phyloP scores from a whole-genome alignment of 176 grass and related monocot species.

The Carex myosuroides region DNA sequence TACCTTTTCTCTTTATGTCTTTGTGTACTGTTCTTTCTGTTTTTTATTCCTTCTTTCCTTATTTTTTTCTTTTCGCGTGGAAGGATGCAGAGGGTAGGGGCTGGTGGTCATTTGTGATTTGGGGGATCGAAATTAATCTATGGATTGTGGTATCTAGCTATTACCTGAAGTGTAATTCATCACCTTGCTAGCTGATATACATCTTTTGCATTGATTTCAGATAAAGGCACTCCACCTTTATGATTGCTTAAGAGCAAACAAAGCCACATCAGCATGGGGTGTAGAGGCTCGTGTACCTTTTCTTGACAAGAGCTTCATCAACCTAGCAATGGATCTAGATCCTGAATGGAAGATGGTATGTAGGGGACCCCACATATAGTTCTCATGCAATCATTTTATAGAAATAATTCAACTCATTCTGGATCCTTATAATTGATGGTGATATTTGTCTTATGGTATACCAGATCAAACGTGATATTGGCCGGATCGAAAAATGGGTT shows the following conservation, averaged over 20 bases:
- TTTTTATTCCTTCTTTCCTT: not conserved
- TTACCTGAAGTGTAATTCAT: not conserved
- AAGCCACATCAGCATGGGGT: constrained; percentile 95
- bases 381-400: not conserved
- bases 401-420: not conserved
- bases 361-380: not conserved
- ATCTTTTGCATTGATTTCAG: constrained; percentile 40
- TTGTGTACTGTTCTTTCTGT: not conserved
- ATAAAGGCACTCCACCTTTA: constrained; percentile 97
- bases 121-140: not conserved
- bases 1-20: not conserved
- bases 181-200: not conserved
- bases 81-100: not conserved
- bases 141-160: not conserved
- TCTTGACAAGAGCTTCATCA: constrained; percentile 89
- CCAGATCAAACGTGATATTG: constrained; percentile 71
- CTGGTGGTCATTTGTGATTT: not conserved
- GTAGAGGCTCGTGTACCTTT: constrained; percentile 94
- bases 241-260: constrained; percentile 96
- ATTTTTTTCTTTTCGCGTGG: not conserved
- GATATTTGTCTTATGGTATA: constrained; percentile 18
- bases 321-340: constrained; percentile 89
- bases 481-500: constrained; percentile 94
- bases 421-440: not conserved
- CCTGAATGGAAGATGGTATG: constrained; percentile 99